Percentiles rank a stretch among this genome's conserved stretches.
Conservation (phyloP, 108 stramenopile genomes). For the Epithemia pelagica region DNA sequence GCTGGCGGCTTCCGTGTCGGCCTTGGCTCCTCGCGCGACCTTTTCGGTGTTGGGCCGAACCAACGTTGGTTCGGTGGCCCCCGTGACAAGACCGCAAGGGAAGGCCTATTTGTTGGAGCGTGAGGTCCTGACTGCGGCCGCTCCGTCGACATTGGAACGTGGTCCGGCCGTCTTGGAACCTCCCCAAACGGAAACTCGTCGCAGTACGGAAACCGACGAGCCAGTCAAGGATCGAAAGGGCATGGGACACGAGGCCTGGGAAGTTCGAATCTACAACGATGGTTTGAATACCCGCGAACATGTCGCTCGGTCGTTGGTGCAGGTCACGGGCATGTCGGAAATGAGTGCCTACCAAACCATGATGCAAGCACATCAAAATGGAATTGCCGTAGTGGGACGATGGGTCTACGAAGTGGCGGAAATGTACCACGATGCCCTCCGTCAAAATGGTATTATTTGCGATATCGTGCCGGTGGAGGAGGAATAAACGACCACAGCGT, state of each 20-base stretch:
- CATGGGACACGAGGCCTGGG: slow-evolving; percentile 36
- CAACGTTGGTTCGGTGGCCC: neutral
- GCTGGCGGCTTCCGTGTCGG: neutral
- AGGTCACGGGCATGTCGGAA: slow-evolving; percentile 65
- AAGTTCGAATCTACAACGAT: slow-evolving; percentile 83
- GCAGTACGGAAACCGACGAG: slow-evolving; percentile 5
- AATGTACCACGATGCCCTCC: slow-evolving; percentile 59
- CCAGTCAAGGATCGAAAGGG: slow-evolving; percentile 13
- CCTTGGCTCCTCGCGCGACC: neutral
- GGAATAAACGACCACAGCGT: too few relatives aligned
- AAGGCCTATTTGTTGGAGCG: neutral
- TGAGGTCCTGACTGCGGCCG: neutral
- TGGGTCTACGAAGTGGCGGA: slow-evolving; percentile 72
- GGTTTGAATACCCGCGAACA: slow-evolving; percentile 75
- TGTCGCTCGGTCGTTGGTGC: slow-evolving; percentile 72
- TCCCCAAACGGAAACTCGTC: slow-evolving; percentile 1
- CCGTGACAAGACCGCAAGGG: neutral
- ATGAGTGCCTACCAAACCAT: slow-evolving; percentile 68
- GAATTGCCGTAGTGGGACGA: slow-evolving; percentile 68
- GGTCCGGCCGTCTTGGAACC: slow-evolving; percentile 28
- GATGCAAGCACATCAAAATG: slow-evolving; percentile 80
- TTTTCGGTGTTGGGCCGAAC: neutral
- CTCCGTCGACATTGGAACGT: neutral
- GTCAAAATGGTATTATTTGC: slow-evolving; percentile 57
- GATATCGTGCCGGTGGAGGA: slow-evolving; percentile 57